Conservation (phyloP, 164 flowering plant species). For the Vitis labrusca region DNA sequence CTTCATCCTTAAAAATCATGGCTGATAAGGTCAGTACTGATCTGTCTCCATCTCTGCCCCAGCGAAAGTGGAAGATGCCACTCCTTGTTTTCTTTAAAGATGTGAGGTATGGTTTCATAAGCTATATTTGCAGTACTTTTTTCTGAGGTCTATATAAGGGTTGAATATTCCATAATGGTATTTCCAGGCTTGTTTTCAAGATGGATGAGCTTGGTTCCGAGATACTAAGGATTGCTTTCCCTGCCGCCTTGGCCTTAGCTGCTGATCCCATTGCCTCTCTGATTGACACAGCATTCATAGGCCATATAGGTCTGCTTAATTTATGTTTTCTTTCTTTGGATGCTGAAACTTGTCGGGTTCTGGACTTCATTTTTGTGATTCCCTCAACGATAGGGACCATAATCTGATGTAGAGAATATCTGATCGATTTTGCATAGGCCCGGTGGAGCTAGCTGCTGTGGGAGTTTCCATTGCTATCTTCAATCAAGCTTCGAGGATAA, state of each 20-base stretch:
- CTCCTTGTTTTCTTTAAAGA: constrained; percentile 56
- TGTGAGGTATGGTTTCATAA: constrained; percentile 34
- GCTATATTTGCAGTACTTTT: too few species aligned
- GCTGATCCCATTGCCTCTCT: constrained; percentile 80
- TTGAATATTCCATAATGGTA: too few species aligned
- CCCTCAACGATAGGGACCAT: too few species aligned
- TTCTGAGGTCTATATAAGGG: too few species aligned
- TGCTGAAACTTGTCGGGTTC: not conserved
- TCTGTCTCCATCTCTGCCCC: not conserved
- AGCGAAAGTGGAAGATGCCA: constrained; percentile 36
- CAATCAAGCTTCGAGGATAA: constrained; percentile 50
- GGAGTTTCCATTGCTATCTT: constrained; percentile 52
- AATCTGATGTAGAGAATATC: not conserved
- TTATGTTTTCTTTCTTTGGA: not conserved
- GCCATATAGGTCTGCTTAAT: constrained; percentile 43
- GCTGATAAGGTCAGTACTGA: constrained; percentile 14
- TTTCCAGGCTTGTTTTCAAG: constrained; percentile 50
- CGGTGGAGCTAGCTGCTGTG: constrained; percentile 48
- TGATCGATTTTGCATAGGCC: constrained; percentile 15
- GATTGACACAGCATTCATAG: constrained; percentile 77
- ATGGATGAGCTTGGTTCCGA: constrained; percentile 55
- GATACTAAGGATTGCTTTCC: constrained; percentile 57
- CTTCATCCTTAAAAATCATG: constrained; percentile 19
- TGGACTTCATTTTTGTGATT: too few species aligned
- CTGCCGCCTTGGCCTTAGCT: constrained; percentile 73